Evolutionary conservation across 2,329 filamentous ascomycete species (phyloP).

Genomic region (Neofusicoccum kwambonambiense): DNA sequence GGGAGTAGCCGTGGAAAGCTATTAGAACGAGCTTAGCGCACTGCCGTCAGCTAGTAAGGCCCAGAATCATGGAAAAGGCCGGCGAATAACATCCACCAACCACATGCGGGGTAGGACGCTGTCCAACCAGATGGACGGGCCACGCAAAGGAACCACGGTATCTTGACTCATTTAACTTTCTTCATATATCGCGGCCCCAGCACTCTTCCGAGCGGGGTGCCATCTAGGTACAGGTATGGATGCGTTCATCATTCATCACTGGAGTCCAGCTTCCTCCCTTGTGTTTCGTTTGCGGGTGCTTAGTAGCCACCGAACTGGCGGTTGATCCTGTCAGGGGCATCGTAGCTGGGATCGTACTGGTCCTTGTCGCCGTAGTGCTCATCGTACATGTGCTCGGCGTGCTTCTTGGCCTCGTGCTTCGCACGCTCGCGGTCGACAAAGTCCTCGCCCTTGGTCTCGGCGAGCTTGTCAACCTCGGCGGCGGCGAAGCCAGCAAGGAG

Average conservation of each 20-base stretch:
- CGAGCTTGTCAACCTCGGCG: constrained; percentile 73
- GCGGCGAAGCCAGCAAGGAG: constrained; percentile 69
- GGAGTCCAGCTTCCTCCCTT: neutral
- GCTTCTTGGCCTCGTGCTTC: constrained; percentile 45
- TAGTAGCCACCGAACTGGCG: constrained; percentile 25
- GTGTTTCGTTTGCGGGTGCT: neutral
- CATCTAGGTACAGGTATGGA: neutral
- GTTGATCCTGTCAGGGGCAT: constrained; percentile 20
- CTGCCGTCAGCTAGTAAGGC: neutral
- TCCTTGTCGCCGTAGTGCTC: constrained; percentile 47
- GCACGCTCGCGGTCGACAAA: constrained; percentile 49
- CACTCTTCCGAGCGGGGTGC: neutral
- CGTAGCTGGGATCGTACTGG: constrained; percentile 48
- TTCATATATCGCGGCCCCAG: neutral
- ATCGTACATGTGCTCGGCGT: constrained; percentile 49
- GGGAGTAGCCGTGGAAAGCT: no score
- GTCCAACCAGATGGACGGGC: neutral
- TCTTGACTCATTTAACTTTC: neutral
- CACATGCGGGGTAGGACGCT: neutral
- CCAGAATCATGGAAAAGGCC: neutral
- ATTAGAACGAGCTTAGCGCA: neutral
- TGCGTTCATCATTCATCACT: neutral
- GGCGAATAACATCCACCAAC: neutral
- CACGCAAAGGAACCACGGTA: neutral
- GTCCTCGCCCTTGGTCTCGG: constrained; percentile 56